Base-by-base conservation (phyloP, 75 land plant species). In the Azolla pinnata region DNA sequence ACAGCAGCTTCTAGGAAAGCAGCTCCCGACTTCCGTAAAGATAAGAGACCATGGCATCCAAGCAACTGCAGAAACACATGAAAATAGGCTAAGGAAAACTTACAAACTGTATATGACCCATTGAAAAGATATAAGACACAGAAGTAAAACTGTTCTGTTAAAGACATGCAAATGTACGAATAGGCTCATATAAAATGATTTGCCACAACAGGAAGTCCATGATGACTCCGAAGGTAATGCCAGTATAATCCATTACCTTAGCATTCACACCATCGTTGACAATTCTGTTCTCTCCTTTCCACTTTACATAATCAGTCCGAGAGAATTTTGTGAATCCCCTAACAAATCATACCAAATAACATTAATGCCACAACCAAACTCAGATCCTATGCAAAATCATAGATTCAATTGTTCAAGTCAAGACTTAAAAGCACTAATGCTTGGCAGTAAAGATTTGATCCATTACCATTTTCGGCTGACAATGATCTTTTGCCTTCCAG, bases 241-340 rank as follows among this genome's bases (percentile, higher is more conserved):
- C n/a, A n/a, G n/a, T n/a, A n/a, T n/a, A n/a, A n/a, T n/a, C n/a
- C n/a, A n/a, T n/a, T n/a, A 81, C 83, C 83, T 81, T 81, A 17
- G 83, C 83, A 74, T 79, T 81, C 18, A 81, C 82, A 33, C 83
- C 83, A 67, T 81, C 83, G 56, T 60, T 51, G 23, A 69, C 60
- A 45, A 81, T 68, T 47, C 82, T 70, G 73, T 68, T 67, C 67
- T 81, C 83, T 28, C 61, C 65, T 60, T 81, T 81, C 77, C 78
- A 81, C 66, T 65, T 79, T 14, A 79, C 31, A 38, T 81, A 81
- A 34, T 81, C 82, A 21, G 72, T 58, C 0, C 83, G 64, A 31
- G 65, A 57, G 38, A 74, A 79, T 52, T 81, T 81, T 23, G 83
- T 81, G 51, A 81, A 81, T 0, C 83, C 83, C 83, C 83, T 81